Base-by-base conservation (phyloP, 257 asterid species). In the Fraxinus cuspidata region DNA sequence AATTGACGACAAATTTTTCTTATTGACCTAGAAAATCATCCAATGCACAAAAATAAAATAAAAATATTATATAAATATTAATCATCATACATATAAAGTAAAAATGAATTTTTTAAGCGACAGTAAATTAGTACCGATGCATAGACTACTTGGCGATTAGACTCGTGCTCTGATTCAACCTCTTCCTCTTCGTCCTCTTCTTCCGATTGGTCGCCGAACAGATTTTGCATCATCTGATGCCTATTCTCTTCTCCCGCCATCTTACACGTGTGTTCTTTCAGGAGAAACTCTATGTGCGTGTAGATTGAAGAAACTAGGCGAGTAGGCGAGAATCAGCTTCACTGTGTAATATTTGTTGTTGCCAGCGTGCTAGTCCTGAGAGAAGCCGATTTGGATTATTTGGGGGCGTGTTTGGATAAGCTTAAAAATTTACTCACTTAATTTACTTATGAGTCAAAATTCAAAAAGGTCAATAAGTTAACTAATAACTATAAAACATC, bases 151-250 rank as follows among this genome's bases (percentile, higher is more conserved):
- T 92, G 97, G 21, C 92, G 94, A 87, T 90, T 93, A 68, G 99
- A 96, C 78, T 92, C 97, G 82, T 93, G 99, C 85, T 93, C 98
- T 15, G 97, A 91, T 84, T 96, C 98, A 65, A 92, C 89, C 83
- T 93, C 97, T 85, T 90, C 98, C 63, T 93, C 98, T 68, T 92
- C 97, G 18, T 95, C 98, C 79, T 91, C 94, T 82, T 90, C 96
- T 81, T 95, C 99, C 7, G 99, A 93, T 80, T 95, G 99, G 77
- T 96, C 99, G 16, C 99, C 99, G 81, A 96, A 96, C 76, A 96
- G 84, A 83, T 96, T 96, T 85, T 93, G 99, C 97, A 96, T 96
- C 99, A 96, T 96, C 84, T 92, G 99, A 88, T 93, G 96, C 94
- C 99, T 83, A 87, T 96, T 96, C 89, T 90, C 96, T 83, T 93